These are phyloP conservation scores for Hypoxylon fragiforme DNA, from an alignment of 495 filamentous ascomycete genomes.

Conservation along the genomic window DNA sequence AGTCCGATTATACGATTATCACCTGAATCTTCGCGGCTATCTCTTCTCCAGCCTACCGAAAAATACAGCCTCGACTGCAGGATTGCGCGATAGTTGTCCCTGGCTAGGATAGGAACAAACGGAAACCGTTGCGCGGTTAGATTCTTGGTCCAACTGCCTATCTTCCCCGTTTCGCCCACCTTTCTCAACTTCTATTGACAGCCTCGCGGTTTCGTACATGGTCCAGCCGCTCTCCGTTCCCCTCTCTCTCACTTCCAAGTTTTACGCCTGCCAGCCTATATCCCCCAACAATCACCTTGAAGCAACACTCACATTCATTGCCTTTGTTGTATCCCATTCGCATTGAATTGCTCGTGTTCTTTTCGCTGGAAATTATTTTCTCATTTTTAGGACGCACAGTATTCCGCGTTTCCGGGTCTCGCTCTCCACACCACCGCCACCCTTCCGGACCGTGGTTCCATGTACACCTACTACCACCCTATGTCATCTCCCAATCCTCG, in stretches of 20 bases:
- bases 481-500: slow-evolving; percentile 59
- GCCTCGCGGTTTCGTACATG: slow-evolving; percentile 24
- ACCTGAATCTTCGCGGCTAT: slow-evolving; percentile 13
- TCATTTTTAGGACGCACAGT: neutral
- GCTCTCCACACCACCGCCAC: too few relatives aligned
- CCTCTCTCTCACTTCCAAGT: slow-evolving; percentile 5
- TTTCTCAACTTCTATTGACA: slow-evolving; percentile 3
- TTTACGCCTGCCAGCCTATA: slow-evolving; percentile 6
- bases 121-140: slow-evolving; percentile 19
- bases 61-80: slow-evolving; percentile 1
- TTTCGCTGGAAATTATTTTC: neutral
- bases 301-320: neutral
- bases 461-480: slow-evolving; percentile 41
- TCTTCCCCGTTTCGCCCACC: neutral
- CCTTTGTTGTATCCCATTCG: neutral
- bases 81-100: slow-evolving; percentile 18
- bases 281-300: slow-evolving; percentile 1
- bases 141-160: slow-evolving; percentile 24
- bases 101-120: too few relatives aligned
- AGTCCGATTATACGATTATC: too few relatives aligned
- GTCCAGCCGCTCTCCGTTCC: slow-evolving; percentile 8
- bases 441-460: slow-evolving; percentile 24
- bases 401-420: too few relatives aligned
- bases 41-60: slow-evolving; percentile 29
- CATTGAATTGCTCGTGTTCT: neutral